Percentiles rank a stretch among this genome's conserved stretches.
Evolutionary conservation across 495 filamentous ascomycete genomes (phyloP).

Genomic region (Neurospora africana): DNA sequence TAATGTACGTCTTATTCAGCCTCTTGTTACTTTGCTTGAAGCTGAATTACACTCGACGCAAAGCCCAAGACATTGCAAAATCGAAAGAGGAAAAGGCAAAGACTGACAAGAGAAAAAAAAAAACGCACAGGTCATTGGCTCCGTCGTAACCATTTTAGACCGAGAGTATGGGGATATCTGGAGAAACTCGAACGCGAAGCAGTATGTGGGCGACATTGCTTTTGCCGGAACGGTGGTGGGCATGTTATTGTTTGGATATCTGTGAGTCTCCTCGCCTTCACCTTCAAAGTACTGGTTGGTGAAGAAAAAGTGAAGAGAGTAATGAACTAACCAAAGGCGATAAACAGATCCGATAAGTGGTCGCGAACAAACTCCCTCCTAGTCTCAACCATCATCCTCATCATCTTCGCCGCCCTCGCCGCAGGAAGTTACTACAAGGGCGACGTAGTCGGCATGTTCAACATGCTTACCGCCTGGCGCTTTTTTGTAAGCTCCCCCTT

Average conservation of each 20-base stretch:
- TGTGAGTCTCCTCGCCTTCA: conserved; percentile 18
- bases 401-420: conserved; percentile 71
- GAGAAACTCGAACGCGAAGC: conserved; percentile 50
- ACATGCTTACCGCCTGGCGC: conserved; percentile 73
- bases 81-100: too few relatives aligned
- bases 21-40: neutral
- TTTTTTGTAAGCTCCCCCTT: conserved; percentile 60
- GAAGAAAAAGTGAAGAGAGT: too few relatives aligned
- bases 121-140: conserved; percentile 61
- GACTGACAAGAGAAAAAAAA: neutral
- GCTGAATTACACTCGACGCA: neutral
- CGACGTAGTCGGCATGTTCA: conserved; percentile 60
- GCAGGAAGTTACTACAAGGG: conserved; percentile 64
- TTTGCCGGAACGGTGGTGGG: conserved; percentile 87
- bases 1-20: conserved; percentile 35
- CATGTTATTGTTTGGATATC: conserved; percentile 71
- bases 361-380: conserved; percentile 75
- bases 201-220: conserved; percentile 65
- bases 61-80: neutral
- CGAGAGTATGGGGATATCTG: conserved; percentile 55
- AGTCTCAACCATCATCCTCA: conserved; percentile 68
- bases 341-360: conserved; percentile 55
- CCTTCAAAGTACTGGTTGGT: neutral
- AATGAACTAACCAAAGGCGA: neutral
- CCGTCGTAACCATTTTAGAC: conserved; percentile 60